These are phyloP conservation scores for Backusella morwellensis DNA, from an alignment of 192 early-diverging fungal genomes.

Conservation along the genomic window DNA sequence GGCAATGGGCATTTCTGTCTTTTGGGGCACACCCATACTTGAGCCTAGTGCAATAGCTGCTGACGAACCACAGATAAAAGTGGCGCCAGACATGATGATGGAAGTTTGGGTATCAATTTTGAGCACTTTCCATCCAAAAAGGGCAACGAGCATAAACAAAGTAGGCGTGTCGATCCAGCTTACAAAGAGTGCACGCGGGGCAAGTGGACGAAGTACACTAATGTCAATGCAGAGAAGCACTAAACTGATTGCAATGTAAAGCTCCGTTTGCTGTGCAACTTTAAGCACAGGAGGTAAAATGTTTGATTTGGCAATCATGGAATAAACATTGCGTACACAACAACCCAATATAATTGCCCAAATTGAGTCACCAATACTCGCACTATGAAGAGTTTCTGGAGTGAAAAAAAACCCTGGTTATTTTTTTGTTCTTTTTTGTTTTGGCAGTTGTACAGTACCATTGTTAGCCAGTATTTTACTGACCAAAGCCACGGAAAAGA, in stretches of 20 bases:
- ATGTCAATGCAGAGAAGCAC: constrained; percentile 53
- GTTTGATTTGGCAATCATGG: not conserved
- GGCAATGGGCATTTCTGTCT: constrained; percentile 54
- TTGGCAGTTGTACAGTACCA: constrained; percentile 11
- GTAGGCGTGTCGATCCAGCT: constrained; percentile 55
- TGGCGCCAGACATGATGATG: constrained; percentile 54
- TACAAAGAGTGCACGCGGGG: constrained; percentile 51
- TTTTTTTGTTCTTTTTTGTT: not conserved
- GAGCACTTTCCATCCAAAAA: constrained; percentile 41
- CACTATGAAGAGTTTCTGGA: constrained; percentile 36
- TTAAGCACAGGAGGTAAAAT: constrained; percentile 48
- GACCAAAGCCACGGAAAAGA: constrained; percentile 43
- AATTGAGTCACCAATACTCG: constrained; percentile 50
- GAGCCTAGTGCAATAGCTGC: constrained; percentile 48
- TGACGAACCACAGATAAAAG: constrained; percentile 54
- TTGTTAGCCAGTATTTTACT: constrained; percentile 51
- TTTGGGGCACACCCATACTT: constrained; percentile 41
- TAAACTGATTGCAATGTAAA: constrained; percentile 52
- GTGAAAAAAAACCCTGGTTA: not conserved
- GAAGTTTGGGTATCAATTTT: constrained; percentile 48
- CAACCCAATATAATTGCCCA: constrained; percentile 57
- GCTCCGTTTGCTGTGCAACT: constrained; percentile 51
- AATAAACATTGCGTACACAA: constrained; percentile 36
- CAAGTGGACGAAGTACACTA: constrained; percentile 42
- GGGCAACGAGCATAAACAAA: constrained; percentile 47